phyloP scores from a whole-genome alignment of 2,329 filamentous ascomycete genomes.

The Fusarium begoniae region DNA sequence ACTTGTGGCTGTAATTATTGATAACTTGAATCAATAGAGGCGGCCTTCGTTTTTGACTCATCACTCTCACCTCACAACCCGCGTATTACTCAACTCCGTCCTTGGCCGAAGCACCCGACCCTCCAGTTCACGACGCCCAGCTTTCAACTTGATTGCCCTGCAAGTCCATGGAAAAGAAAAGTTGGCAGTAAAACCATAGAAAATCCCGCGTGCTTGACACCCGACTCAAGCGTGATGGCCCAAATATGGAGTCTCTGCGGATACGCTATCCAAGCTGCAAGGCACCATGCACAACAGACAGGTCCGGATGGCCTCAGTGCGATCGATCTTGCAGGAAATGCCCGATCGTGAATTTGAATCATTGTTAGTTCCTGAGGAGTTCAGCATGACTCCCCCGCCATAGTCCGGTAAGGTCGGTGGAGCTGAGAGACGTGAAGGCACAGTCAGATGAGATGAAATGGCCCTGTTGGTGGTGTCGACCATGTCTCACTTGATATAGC shows the following conservation, averaged over 20 bases:
- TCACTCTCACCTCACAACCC: conserved; percentile 25
- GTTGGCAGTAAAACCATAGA: conserved; percentile 10
- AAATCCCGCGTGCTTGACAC: conserved; percentile 30
- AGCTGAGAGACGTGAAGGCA: conserved; percentile 28
- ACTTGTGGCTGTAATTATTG: neutral
- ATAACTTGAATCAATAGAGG: conserved; percentile 1
- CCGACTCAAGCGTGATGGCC: conserved; percentile 29
- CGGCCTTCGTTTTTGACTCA: conserved; percentile 24
- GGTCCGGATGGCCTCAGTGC: conserved; percentile 22
- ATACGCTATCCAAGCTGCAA: conserved; percentile 37
- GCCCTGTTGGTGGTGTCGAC: conserved; percentile 40
- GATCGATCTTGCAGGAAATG: conserved; percentile 43
- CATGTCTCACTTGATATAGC: conserved; percentile 41
- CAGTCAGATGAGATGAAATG: conserved; percentile 44
- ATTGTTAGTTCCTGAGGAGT: conserved; percentile 28
- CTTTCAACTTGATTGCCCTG: neutral
- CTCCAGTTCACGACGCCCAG: conserved; percentile 7
- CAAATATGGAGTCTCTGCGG: conserved; percentile 23
- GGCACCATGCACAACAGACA: conserved; percentile 40
- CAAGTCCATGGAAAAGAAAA: conserved; percentile 1
- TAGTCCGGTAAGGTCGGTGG: conserved; percentile 27
- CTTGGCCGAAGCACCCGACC: conserved; percentile 22
- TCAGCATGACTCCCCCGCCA: conserved; percentile 40
- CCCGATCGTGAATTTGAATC: conserved; percentile 44
- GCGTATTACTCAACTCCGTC: conserved; percentile 14